Percentiles rank a stretch among this genome's conserved stretches.
phyloP scores from a whole-genome alignment of 176 grass and related monocot genomes.

The bread wheat (Triticum aestivum) region DNA sequence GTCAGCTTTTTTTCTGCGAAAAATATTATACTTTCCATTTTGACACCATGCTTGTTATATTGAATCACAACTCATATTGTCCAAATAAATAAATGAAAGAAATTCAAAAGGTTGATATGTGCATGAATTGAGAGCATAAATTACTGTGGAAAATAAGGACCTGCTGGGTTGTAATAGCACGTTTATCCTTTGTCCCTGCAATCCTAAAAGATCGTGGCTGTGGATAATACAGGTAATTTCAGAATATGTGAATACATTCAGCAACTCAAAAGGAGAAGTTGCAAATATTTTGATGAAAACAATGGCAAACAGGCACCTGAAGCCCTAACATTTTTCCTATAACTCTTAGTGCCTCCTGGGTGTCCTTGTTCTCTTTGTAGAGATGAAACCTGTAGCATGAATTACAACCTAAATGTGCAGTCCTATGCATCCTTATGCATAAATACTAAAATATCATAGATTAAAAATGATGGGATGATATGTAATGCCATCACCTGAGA shows the following conservation, averaged over 20 bases:
- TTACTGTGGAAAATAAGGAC: slow-evolving; percentile 22
- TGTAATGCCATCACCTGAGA: slow-evolving; percentile 50
- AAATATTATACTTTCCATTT: slow-evolving; percentile 5
- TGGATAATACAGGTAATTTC: slow-evolving; percentile 41
- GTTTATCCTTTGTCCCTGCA: slow-evolving; percentile 96
- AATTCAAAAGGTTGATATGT: neutral
- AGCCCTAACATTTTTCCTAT: slow-evolving; percentile 89
- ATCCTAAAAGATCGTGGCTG: slow-evolving; percentile 85
- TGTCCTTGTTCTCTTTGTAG: slow-evolving; percentile 96
- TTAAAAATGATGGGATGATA: neutral
- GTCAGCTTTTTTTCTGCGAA: neutral
- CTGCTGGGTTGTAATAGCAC: slow-evolving; percentile 86
- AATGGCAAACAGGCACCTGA: slow-evolving; percentile 38
- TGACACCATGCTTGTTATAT: neutral
- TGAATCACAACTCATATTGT: neutral
- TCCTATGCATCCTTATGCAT: neutral
- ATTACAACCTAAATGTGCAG: slow-evolving; percentile 3
- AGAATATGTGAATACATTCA: slow-evolving; percentile 18
- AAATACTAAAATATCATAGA: neutral
- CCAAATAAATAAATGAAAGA: slow-evolving; percentile 15
- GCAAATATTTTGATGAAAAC: slow-evolving; percentile 13
- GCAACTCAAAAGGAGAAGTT: neutral
- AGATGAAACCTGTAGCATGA: slow-evolving; percentile 66
- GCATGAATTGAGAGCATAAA: neutral
- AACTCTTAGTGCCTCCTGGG: slow-evolving; percentile 84